A percentile compares a stretch with the other conserved stretches of the same genome.
Evolutionary conservation across 768 basidiomycete species (phyloP).

Genomic region (Naematelia encephala): DNA sequence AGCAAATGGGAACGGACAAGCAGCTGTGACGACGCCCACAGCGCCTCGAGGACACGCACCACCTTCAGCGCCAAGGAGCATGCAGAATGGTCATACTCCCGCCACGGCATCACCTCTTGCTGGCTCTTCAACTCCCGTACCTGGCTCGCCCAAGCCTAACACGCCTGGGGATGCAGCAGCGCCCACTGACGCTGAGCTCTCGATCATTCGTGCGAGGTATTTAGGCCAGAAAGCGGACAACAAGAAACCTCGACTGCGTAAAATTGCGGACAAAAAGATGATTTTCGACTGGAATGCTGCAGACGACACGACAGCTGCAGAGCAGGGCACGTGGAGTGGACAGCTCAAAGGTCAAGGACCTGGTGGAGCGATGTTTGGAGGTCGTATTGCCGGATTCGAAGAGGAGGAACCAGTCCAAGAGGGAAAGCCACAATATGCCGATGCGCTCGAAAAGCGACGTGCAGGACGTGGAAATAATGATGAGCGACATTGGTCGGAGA

Average conservation of each 20-base stretch:
- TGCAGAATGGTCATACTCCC: slow-evolving; percentile 17
- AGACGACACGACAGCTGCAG: slow-evolving; percentile 75
- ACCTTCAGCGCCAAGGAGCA: slow-evolving; percentile 52
- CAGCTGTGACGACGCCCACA: slow-evolving; percentile 56
- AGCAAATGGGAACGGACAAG: slow-evolving; percentile 4
- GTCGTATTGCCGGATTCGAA: slow-evolving; percentile 47
- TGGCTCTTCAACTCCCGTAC: slow-evolving; percentile 51
- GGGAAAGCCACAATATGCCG: slow-evolving; percentile 56
- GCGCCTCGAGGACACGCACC: slow-evolving; percentile 62
- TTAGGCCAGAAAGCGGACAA: slow-evolving; percentile 58
- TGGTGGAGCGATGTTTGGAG: slow-evolving; percentile 48
- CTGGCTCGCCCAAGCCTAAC: slow-evolving; percentile 19
- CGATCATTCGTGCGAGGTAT: slow-evolving; percentile 84
- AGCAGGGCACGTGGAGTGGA: slow-evolving; percentile 39
- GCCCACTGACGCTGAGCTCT: slow-evolving; percentile 67
- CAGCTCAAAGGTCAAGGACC: slow-evolving; percentile 27
- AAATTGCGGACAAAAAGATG: slow-evolving; percentile 89
- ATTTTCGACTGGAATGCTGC: slow-evolving; percentile 99
- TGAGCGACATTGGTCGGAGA: slow-evolving; percentile 97
- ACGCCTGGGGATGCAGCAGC: slow-evolving; percentile 27
- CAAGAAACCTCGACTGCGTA: slow-evolving; percentile 36
- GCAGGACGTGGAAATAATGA: slow-evolving; percentile 79
- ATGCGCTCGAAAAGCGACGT: slow-evolving; percentile 74
- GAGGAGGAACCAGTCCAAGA: slow-evolving; percentile 30
- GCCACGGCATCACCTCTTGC: slow-evolving; percentile 16